Conservation (phyloP, 2,329 filamentous ascomycete genomes). For the Talaromyces funiculosus region DNA sequence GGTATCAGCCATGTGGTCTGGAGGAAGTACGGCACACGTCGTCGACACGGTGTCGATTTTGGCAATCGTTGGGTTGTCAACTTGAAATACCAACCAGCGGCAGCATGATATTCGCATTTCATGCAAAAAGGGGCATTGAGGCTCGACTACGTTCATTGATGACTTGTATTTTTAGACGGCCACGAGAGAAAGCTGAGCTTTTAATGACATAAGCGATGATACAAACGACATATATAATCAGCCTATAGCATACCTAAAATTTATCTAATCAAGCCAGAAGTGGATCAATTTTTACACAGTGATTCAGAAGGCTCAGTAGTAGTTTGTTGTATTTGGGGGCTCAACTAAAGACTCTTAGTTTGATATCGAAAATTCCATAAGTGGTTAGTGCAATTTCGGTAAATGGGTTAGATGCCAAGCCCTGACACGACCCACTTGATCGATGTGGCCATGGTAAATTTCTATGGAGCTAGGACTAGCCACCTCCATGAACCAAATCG, state of each 20-base stretch:
- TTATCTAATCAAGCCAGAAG: neutral
- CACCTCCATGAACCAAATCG: neutral
- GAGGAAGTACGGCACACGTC: conserved; percentile 75
- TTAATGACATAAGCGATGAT: neutral
- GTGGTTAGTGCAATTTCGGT: conserved; percentile 11
- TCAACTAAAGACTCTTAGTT: neutral
- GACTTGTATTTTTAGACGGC: conserved; percentile 1
- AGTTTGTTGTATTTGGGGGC: neutral
- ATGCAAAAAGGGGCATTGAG: neutral
- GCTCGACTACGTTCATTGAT: neutral
- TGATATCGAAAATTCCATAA: conserved; percentile 7
- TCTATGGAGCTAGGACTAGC: neutral
- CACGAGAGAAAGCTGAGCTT: neutral
- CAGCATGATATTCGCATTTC: conserved; percentile 18
- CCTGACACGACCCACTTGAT: neutral
- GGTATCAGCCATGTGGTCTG: conserved; percentile 77
- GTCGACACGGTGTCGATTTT: conserved; percentile 82
- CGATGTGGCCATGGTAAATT: neutral
- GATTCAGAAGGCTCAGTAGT: neutral
- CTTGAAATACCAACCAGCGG: conserved; percentile 45
- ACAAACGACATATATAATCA: neutral
- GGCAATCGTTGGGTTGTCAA: conserved; percentile 79
- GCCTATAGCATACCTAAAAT: neutral
- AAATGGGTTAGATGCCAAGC: neutral
- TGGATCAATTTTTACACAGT: neutral